Evolutionary conservation across 1,284 basidiomycete genomes (phyloP).

Genomic region (Papiliotrema flavescens): DNA sequence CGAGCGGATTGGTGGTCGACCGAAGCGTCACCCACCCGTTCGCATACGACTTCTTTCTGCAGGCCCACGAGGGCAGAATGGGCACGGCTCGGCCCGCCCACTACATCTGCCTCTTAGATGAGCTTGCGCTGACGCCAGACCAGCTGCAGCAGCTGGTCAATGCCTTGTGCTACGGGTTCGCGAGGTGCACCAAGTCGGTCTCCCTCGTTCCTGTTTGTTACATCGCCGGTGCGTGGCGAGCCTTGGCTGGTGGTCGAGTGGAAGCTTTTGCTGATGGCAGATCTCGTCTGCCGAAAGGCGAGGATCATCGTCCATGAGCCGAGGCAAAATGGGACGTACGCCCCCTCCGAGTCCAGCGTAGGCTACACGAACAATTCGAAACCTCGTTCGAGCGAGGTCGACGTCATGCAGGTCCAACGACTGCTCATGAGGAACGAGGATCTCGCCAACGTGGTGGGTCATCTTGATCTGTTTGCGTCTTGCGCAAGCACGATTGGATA

Average conservation of each 20-base stretch:
- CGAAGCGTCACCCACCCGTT: slow-evolving; percentile 48
- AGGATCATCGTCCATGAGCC: slow-evolving; percentile 39
- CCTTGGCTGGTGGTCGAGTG: neutral
- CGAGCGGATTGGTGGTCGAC: slow-evolving; percentile 48
- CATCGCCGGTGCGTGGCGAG: slow-evolving; percentile 1
- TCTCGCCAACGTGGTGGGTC: slow-evolving; percentile 33
- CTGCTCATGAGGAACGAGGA: slow-evolving; percentile 34
- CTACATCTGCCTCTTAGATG: slow-evolving; percentile 41
- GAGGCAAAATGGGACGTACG: slow-evolving; percentile 5
- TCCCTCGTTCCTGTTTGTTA: slow-evolving; percentile 48
- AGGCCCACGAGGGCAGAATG: slow-evolving; percentile 44
- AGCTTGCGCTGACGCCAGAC: slow-evolving; percentile 40
- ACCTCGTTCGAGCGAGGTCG: slow-evolving; percentile 8
- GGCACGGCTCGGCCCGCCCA: slow-evolving; percentile 51
- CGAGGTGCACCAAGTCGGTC: slow-evolving; percentile 50
- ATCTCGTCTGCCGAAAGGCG: slow-evolving; percentile 44
- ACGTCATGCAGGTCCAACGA: slow-evolving; percentile 37
- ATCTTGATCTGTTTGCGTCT: neutral
- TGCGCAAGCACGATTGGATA: neutral
- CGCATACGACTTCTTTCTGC: slow-evolving; percentile 45
- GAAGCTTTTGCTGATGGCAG: slow-evolving; percentile 10
- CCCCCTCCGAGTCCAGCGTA: slow-evolving; percentile 32
- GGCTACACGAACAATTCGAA: slow-evolving; percentile 10
- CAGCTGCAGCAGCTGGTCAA: slow-evolving; percentile 42
- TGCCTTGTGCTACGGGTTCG: slow-evolving; percentile 47